phyloP scores from a whole-genome alignment of 2,329 filamentous ascomycete genomes.

The Trichoderma afroharzianum region DNA sequence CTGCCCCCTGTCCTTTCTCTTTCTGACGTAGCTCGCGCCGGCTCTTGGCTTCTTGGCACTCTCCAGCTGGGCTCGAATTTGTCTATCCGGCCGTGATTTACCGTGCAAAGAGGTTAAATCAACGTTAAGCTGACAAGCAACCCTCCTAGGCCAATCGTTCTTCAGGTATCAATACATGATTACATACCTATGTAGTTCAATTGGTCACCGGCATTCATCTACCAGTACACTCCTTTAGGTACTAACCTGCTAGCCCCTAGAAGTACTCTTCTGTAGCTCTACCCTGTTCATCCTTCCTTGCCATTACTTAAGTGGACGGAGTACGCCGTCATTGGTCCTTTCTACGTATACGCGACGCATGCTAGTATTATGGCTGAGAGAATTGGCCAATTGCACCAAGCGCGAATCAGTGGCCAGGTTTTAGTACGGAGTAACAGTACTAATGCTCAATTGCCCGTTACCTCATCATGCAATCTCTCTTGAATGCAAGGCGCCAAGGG shows the following conservation, averaged over 20 bases:
- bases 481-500: background rate
- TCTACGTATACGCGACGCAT: background rate
- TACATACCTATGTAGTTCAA: background rate
- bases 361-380: background rate
- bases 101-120: constrained; percentile 3
- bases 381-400: background rate
- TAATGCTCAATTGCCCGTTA: background rate
- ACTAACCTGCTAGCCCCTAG: background rate
- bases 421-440: background rate
- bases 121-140: constrained; percentile 4
- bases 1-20: background rate
- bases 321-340: too few relatives aligned
- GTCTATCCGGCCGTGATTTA: background rate
- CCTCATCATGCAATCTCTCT: background rate
- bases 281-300: background rate
- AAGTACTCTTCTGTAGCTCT: background rate
- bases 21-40: background rate
- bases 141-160: background rate
- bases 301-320: too few relatives aligned
- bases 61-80: background rate
- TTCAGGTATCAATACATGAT: background rate
- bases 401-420: background rate
- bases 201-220: background rate
- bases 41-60: background rate
- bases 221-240: background rate